Percentiles rank a stretch among this genome's conserved stretches.
Evolutionary conservation across 1,139 yeast genomes (phyloP).

Genomic region (Taphrina flavorubra): DNA sequence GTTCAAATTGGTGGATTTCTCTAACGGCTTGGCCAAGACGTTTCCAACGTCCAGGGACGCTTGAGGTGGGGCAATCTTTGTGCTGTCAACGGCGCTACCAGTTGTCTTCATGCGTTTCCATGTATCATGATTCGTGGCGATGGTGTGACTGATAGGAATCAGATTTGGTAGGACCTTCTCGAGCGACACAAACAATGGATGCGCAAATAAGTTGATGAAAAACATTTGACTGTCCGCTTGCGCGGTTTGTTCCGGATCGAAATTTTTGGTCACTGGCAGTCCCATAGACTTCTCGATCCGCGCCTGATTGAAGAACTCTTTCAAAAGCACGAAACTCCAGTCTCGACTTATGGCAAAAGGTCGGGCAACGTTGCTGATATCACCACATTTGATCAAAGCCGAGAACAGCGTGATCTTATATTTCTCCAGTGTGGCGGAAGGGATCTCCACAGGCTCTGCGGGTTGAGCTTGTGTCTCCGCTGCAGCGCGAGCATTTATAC

Average conservation of each 20-base stretch:
- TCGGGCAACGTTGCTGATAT: constrained; percentile 87
- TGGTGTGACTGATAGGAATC: constrained; percentile 17
- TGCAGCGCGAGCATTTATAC: constrained; percentile 15
- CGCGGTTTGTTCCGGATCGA: constrained; percentile 53
- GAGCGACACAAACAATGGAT: constrained; percentile 70
- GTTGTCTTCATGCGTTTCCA: constrained; percentile 21
- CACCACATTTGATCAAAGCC: constrained; percentile 86
- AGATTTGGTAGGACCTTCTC: constrained; percentile 55
- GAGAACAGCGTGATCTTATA: constrained; percentile 61
- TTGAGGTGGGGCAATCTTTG: neutral
- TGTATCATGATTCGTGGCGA: constrained; percentile 13
- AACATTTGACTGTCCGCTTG: constrained; percentile 80
- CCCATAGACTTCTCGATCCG: constrained; percentile 57
- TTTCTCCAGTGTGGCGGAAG: constrained; percentile 42
- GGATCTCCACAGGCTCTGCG: constrained; percentile 15
- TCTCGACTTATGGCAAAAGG: constrained; percentile 75
- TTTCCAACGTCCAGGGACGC: neutral
- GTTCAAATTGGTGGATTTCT: neutral
- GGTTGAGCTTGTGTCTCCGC: constrained; percentile 45
- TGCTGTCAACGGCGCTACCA: neutral
- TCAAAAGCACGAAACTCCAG: constrained; percentile 80
- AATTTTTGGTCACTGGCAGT: constrained; percentile 40
- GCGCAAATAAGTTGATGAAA: constrained; percentile 82
- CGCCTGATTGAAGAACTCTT: constrained; percentile 77
- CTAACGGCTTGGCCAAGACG: constrained; percentile 3